Base-by-base conservation (phyloP, 164 flowering plant species). In the Cinnamomum chago region DNA sequence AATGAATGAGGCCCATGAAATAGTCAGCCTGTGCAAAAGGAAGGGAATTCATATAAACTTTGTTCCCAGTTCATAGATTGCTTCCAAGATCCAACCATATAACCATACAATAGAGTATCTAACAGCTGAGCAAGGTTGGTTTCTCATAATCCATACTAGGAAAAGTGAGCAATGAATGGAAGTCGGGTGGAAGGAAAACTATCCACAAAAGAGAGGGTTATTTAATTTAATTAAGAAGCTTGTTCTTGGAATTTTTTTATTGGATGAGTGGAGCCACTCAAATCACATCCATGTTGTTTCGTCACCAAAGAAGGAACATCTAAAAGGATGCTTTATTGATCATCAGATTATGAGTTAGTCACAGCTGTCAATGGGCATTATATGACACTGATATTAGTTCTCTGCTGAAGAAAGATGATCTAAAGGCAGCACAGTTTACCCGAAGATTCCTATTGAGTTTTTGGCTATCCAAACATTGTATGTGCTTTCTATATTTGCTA, bases 1-100 rank as follows among this genome's bases (percentile, higher is more conserved):
- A 18, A 65, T 80, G 50, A 78, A 83, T 69, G 93, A 89, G 79
- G 88, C 88, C 60, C 81, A 65, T 27, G 73, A 75, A 68, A 67
- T 89, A 55, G 72, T 76, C 55, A 68, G 71, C 52, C 76, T 72
- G 77, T 85, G 79, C 71, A 75, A 76, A 52, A n/a, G 25, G 55
- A 80, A 66, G 75, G 83, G 87, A 67, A 62, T 82, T 70, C 65
- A 66, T 22, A 20, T 84, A 35, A 79, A 80, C 70, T 66, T 77
- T 40, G 18, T 73, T 68, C 75, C 74, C 52, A 24, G 14, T 65
- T 68, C 75, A 60, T 79, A 75, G 77, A 52, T 12, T 3, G 33
- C 62, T 50, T 55, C 60, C 60, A 52, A 52, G 7, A 52, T 70
- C 70, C 40, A 23, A 50, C 18, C 13, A 13, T 50, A 70, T 30